phyloP scores from a whole-genome alignment of 257 asterid genomes.

The Asclepias syriaca region DNA sequence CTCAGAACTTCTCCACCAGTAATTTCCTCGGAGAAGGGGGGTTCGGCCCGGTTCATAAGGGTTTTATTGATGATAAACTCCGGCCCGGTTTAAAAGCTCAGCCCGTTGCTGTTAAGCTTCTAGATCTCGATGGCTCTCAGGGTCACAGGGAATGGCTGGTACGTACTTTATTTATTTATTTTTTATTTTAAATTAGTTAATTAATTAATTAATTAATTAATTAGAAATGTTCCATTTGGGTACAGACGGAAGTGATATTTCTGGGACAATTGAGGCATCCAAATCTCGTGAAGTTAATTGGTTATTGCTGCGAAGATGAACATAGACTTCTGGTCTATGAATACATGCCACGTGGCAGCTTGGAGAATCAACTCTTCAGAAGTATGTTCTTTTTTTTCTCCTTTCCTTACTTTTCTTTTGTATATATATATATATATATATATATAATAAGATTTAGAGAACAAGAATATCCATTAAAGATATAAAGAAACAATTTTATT shows the following conservation, averaged over 20 bases:
- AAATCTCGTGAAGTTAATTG: constrained; percentile 83
- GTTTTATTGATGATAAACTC: constrained; percentile 80
- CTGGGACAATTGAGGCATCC: constrained; percentile 84
- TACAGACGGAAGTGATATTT: constrained; percentile 80
- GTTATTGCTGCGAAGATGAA: constrained; percentile 96
- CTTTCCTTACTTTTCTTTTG: too few species aligned
- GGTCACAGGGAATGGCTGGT: constrained; percentile 99
- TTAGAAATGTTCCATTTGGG: not conserved
- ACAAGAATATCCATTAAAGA: too few species aligned
- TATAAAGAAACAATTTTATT: not conserved
- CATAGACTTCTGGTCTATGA: constrained; percentile 86
- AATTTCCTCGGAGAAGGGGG: constrained; percentile 93
- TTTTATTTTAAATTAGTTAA: too few species aligned
- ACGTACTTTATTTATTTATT: not conserved
- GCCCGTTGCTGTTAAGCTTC: constrained; percentile 91
- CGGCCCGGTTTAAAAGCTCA: constrained; percentile 84
- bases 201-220: not conserved
- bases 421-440: too few species aligned
- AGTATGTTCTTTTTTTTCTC: constrained; percentile 35
- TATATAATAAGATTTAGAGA: too few species aligned
- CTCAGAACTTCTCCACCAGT: constrained; percentile 64
- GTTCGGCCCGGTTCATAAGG: constrained; percentile 95
- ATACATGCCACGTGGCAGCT: constrained; percentile 93
- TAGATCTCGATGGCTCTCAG: constrained; percentile 84
- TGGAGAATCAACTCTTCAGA: constrained; percentile 86